Percentiles rank a stretch among this genome's conserved stretches.
phyloP scores from a whole-genome alignment of 148 eudicot species.

The Persicaria tinctoria region DNA sequence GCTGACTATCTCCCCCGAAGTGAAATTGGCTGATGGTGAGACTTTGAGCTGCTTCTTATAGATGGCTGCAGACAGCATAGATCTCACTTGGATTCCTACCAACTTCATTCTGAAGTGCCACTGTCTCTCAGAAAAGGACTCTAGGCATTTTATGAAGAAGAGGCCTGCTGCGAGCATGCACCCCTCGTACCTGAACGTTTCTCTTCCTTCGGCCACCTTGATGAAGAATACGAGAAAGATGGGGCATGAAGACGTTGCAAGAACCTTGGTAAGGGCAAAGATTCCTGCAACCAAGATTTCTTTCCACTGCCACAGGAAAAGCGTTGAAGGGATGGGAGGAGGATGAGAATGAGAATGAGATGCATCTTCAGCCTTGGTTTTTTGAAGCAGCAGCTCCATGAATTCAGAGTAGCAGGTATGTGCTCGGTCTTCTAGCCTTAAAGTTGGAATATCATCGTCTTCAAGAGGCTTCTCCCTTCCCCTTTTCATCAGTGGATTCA shows the following conservation, averaged over 20 bases:
- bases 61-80: constrained; percentile 66
- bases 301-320: constrained; percentile 39
- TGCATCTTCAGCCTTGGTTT: constrained; percentile 13
- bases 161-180: constrained; percentile 24
- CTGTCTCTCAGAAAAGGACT: constrained; percentile 48
- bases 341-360: neutral
- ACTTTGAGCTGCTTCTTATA: constrained; percentile 17
- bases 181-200: constrained; percentile 29
- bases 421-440: constrained; percentile 35
- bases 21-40: constrained; percentile 54
- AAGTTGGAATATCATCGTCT: constrained; percentile 38
- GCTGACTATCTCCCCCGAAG: constrained; percentile 60
- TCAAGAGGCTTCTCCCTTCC: constrained; percentile 50
- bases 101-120: constrained; percentile 59
- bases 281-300: constrained; percentile 36
- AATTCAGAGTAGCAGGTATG: constrained; percentile 33
- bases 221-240: constrained; percentile 43
- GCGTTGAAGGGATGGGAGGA: constrained; percentile 19
- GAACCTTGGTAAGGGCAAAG: constrained; percentile 39
- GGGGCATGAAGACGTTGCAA: constrained; percentile 41
- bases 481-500: constrained; percentile 64
- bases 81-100: constrained; percentile 58
- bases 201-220: constrained; percentile 19
- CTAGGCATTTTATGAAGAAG: constrained; percentile 32
- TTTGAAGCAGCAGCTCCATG: constrained; percentile 16